Percentiles rank a stretch among this genome's conserved stretches.
phyloP scores from a whole-genome alignment of 2,329 filamentous ascomycete genomes.

The Sporothrix variecibatus region DNA sequence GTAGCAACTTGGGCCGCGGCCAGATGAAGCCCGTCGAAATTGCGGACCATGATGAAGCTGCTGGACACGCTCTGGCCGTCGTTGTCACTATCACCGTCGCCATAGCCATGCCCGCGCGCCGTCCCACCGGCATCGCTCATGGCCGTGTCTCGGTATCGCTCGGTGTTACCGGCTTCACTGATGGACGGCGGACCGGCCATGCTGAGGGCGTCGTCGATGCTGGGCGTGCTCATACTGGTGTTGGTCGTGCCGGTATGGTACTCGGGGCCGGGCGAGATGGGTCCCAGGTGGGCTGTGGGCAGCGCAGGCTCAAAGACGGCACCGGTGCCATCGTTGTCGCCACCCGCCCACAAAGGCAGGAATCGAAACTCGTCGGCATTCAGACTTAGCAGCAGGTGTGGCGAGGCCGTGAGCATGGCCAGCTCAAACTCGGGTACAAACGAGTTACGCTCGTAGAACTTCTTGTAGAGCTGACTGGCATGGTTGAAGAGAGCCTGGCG shows the following conservation, averaged over 20 bases:
- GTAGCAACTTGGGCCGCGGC: background rate
- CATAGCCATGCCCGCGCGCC: background rate
- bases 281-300: slow-evolving; percentile 48
- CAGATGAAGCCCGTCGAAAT: background rate
- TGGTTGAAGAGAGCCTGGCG: background rate
- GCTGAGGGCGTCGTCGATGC: slow-evolving; percentile 32
- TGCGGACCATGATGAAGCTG: slow-evolving; percentile 18
- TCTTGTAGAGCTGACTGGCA: background rate
- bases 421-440: slow-evolving; percentile 37
- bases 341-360: slow-evolving; percentile 67
- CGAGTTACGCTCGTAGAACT: background rate
- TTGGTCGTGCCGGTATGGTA: slow-evolving; percentile 49
- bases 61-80: slow-evolving; percentile 4
- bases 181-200: slow-evolving; percentile 9
- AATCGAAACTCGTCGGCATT: slow-evolving; percentile 60
- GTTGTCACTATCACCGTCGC: background rate
- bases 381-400: slow-evolving; percentile 55
- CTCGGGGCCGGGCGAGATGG: slow-evolving; percentile 49
- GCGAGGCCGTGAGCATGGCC: slow-evolving; percentile 39
- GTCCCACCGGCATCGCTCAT: background rate
- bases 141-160: background rate
- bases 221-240: slow-evolving; percentile 33
- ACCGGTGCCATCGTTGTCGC: slow-evolving; percentile 52
- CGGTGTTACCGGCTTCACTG: slow-evolving; percentile 5
- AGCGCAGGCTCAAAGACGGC: slow-evolving; percentile 49